Evolutionary conservation across 257 asterid species (phyloP).

Genomic region (Jaltomata sinuosa): DNA sequence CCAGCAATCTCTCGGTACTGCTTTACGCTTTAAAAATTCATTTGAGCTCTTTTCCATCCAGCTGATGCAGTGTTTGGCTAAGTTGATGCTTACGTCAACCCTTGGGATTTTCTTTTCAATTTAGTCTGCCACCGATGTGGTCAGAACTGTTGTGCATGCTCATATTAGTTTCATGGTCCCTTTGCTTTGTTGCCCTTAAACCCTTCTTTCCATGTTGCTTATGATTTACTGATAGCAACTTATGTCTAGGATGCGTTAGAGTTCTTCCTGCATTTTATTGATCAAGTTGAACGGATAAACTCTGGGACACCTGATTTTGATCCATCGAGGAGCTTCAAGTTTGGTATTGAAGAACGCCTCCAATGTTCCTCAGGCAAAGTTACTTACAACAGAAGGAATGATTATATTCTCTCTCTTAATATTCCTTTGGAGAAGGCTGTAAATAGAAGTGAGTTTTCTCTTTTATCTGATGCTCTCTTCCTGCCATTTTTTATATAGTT

Average conservation of each 20-base stretch:
- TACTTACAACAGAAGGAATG: slow-evolving; percentile 72
- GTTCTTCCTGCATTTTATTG: slow-evolving; percentile 91
- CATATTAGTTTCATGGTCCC: neutral
- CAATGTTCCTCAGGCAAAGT: slow-evolving; percentile 89
- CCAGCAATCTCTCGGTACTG: neutral
- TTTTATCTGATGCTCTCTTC: neutral
- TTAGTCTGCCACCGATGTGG: neutral
- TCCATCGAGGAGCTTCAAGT: slow-evolving; percentile 90
- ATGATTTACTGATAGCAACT: slow-evolving; percentile 13
- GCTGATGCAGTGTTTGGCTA: neutral
- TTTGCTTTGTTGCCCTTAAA: neutral
- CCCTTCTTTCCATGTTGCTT: neutral
- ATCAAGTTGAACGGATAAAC: slow-evolving; percentile 82
- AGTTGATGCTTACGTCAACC: neutral
- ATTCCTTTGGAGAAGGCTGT: slow-evolving; percentile 86
- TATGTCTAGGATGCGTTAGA: slow-evolving; percentile 80
- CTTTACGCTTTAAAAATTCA: neutral
- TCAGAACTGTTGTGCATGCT: neutral
- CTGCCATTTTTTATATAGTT: neutral
- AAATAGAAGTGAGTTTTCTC: slow-evolving; percentile 64
- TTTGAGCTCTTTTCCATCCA: neutral
- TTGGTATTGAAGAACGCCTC: slow-evolving; percentile 91
- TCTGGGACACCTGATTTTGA: slow-evolving; percentile 47
- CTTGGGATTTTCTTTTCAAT: neutral
- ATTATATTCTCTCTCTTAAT: slow-evolving; percentile 70